A percentile compares a stretch with the other conserved stretches of the same genome.
These are phyloP conservation scores for Suhomyces xylopsoci DNA, from an alignment of 805 yeast genomes.

Conservation along the genomic window DNA sequence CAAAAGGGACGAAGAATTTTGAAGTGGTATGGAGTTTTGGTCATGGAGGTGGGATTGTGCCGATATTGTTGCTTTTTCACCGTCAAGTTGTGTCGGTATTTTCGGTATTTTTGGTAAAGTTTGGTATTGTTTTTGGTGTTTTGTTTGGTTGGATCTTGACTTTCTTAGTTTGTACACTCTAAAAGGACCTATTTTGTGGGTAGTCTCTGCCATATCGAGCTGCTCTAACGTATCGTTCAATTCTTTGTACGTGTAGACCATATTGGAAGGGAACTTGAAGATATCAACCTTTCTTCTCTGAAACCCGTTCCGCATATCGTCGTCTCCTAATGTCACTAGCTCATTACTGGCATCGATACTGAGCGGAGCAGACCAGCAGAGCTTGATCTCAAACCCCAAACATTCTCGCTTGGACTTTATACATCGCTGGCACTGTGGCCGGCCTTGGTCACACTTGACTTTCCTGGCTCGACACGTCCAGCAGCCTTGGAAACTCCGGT, in stretches of 20 bases:
- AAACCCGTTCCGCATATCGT: constrained; percentile 21
- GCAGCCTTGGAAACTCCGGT: constrained; percentile 49
- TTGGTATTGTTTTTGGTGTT: too few species aligned
- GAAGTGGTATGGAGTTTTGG: too few species aligned
- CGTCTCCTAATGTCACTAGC: constrained; percentile 17
- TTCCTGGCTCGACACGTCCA: constrained; percentile 54
- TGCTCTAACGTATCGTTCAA: constrained; percentile 36
- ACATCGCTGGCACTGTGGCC: constrained; percentile 49
- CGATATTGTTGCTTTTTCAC: too few species aligned
- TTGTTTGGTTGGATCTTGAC: too few species aligned
- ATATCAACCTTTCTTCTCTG: constrained; percentile 47
- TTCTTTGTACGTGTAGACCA: constrained; percentile 38
- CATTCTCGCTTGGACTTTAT: constrained; percentile 43
- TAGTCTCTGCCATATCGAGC: constrained; percentile 20
- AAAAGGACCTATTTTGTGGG: constrained; percentile 22
- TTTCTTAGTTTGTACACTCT: constrained; percentile 12
- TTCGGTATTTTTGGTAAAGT: too few species aligned
- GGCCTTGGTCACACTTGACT: constrained; percentile 50
- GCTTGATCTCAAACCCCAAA: constrained; percentile 47
- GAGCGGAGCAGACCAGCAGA: constrained; percentile 46
- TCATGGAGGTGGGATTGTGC: too few species aligned
- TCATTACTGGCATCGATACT: constrained; percentile 22
- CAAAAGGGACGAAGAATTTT: background rate
- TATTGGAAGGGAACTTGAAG: constrained; percentile 35
- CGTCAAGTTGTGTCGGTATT: too few species aligned